Percentiles rank a stretch among this genome's conserved stretches.
Evolutionary conservation across 108 stramenopile genomes (phyloP).

Genomic region (Stephanodiscus minutulus): DNA sequence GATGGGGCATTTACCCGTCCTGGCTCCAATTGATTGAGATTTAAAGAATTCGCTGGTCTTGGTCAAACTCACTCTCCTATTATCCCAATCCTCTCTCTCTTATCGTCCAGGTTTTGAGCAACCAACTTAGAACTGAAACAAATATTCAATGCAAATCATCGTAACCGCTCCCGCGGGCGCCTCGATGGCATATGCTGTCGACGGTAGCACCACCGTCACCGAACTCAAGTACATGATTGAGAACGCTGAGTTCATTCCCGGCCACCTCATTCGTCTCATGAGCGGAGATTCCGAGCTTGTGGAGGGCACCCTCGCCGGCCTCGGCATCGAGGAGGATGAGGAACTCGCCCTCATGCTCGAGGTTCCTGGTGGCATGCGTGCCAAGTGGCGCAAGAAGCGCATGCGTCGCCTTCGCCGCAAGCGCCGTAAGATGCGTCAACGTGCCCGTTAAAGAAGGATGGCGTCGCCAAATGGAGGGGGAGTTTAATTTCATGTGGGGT

Average conservation of each 20-base stretch:
- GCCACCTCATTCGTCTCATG: constrained; percentile 77
- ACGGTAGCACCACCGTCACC: constrained; percentile 80
- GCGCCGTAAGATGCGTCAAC: constrained; percentile 95
- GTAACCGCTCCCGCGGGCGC: constrained; percentile 52
- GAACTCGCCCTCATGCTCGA: constrained; percentile 72
- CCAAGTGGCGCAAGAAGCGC: constrained; percentile 93
- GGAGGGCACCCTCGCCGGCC: constrained; percentile 77
- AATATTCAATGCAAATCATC: constrained; percentile 73
- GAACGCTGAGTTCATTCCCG: constrained; percentile 86
- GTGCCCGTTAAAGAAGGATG: constrained; percentile 73
- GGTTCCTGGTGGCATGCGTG: constrained; percentile 85
- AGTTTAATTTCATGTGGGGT: neutral
- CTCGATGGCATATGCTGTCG: constrained; percentile 81
- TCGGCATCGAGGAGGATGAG: constrained; percentile 85
- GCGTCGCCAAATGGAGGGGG: neutral
- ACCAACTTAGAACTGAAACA: constrained; percentile 53
- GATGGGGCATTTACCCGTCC: neutral
- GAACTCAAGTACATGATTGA: constrained; percentile 87
- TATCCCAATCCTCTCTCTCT: constrained; percentile 2
- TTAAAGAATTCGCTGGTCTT: neutral
- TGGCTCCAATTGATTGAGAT: neutral
- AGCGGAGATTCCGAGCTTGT: constrained; percentile 68
- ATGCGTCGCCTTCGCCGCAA: constrained; percentile 93
- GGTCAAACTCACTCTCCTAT: neutral
- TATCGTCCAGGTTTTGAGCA: constrained; percentile 67